phyloP scores from a whole-genome alignment of 768 basidiomycete species.

The Mycena rebaudengoi region DNA sequence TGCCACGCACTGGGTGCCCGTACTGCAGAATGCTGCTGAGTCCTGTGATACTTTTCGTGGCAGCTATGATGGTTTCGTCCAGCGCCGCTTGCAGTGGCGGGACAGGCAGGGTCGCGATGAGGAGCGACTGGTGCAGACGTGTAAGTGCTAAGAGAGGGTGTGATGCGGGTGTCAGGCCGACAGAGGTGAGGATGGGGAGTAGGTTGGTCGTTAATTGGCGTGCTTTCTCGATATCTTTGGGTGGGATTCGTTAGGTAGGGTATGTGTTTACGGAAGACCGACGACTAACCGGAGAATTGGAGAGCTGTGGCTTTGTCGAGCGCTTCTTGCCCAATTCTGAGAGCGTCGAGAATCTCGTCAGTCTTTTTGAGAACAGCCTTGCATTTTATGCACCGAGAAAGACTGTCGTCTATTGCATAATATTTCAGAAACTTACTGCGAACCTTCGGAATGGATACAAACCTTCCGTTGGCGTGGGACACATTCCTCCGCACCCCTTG shows the following conservation, averaged over 20 bases:
- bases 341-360: conserved; percentile 66
- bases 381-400: conserved; percentile 65
- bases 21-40: conserved; percentile 58
- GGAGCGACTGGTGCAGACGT: conserved; percentile 75
- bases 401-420: conserved; percentile 49
- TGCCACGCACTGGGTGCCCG: conserved; percentile 81
- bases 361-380: conserved; percentile 55
- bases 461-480: conserved; percentile 71
- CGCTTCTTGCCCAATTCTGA: conserved; percentile 77
- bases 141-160: conserved; percentile 82
- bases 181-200: conserved; percentile 68
- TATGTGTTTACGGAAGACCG: not conserved
- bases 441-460: not conserved
- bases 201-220: conserved; percentile 69
- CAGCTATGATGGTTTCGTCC: conserved; percentile 69
- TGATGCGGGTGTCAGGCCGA: conserved; percentile 67
- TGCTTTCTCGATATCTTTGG: conserved; percentile 65
- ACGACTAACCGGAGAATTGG: conserved; percentile 62
- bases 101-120: conserved; percentile 58
- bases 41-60: conserved; percentile 63
- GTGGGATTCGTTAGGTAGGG: not conserved
- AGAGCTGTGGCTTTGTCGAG: conserved; percentile 74
- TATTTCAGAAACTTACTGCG: not conserved
- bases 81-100: conserved; percentile 39
- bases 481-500: conserved; percentile 70